phyloP scores from a whole-genome alignment of 495 filamentous ascomycete genomes.

The Tetracladium marchalianum region DNA sequence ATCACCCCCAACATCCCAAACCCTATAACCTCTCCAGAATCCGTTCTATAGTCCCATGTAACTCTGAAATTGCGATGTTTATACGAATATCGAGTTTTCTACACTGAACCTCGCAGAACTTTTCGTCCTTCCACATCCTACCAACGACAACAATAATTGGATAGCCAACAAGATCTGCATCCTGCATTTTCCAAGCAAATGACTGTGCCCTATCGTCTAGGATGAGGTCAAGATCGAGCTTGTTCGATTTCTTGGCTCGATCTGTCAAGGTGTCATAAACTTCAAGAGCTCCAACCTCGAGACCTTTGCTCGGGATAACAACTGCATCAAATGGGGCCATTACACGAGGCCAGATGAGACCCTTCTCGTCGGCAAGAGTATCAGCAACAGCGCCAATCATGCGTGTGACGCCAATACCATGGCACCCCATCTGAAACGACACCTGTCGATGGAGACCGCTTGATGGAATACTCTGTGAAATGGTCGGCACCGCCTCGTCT shows the following conservation, averaged over 20 bases:
- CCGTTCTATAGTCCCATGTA: constrained; percentile 15
- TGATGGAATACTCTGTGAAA: not conserved
- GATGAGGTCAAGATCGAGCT: constrained; percentile 44
- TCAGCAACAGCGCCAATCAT: constrained; percentile 82
- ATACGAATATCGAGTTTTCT: constrained; percentile 42
- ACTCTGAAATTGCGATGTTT: constrained; percentile 32
- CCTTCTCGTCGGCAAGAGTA: constrained; percentile 55
- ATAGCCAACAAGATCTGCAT: constrained; percentile 85
- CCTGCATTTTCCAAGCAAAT: constrained; percentile 74
- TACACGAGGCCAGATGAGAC: constrained; percentile 79
- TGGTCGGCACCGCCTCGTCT: constrained; percentile 9
- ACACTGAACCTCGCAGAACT: constrained; percentile 68
- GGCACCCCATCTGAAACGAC: constrained; percentile 85
- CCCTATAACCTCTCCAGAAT: not conserved
- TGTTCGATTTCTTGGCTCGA: not conserved
- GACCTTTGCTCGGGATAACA: constrained; percentile 47
- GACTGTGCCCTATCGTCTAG: constrained; percentile 62
- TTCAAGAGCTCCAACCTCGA: constrained; percentile 39
- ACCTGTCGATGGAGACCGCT: constrained; percentile 18
- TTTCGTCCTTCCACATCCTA: constrained; percentile 55
- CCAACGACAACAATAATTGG: constrained; percentile 75
- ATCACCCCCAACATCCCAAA: no score
- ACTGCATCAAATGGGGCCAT: constrained; percentile 81
- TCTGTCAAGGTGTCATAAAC: constrained; percentile 48
- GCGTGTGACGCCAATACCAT: constrained; percentile 89